phyloP scores from a whole-genome alignment of 208 protist genomes.

The Strigomonas culicis region DNA sequence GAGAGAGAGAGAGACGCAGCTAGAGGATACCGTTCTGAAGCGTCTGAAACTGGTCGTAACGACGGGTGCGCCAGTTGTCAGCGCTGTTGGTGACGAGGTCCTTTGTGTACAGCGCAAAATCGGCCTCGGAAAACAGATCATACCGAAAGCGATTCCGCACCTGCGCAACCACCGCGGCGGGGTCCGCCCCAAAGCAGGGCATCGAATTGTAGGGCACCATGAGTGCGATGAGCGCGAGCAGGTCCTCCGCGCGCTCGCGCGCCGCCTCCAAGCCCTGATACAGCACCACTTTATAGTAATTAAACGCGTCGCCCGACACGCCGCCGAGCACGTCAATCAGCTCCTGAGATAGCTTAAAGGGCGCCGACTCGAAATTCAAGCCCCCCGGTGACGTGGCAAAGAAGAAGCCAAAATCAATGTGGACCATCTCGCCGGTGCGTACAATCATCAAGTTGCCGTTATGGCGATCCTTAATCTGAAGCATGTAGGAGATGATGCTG shows the following conservation, averaged over 20 bases:
- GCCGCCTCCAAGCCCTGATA: constrained; percentile 78
- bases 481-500: constrained; percentile 92
- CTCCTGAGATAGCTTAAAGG: constrained; percentile 93
- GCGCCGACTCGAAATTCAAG: constrained; percentile 92
- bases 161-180: constrained; percentile 49
- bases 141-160: constrained; percentile 78
- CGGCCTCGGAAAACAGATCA: constrained; percentile 74
- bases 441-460: constrained; percentile 96
- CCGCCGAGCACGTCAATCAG: constrained; percentile 92
- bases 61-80: constrained; percentile 91
- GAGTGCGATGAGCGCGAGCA: constrained; percentile 79
- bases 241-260: constrained; percentile 70
- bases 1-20: not conserved
- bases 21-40: constrained; percentile 91
- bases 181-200: constrained; percentile 83
- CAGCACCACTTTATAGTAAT: constrained; percentile 89
- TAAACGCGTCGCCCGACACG: constrained; percentile 55
- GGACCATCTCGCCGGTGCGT: constrained; percentile 88
- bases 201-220: constrained; percentile 86
- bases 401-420: constrained; percentile 99
- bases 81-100: constrained; percentile 86
- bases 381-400: constrained; percentile 95
- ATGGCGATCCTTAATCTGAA: constrained; percentile 95
- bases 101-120: constrained; percentile 81
- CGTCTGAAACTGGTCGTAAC: constrained; percentile 92